Conservation (phyloP, 2,329 filamentous ascomycete genomes). For the Ceratocystis colombiana region DNA sequence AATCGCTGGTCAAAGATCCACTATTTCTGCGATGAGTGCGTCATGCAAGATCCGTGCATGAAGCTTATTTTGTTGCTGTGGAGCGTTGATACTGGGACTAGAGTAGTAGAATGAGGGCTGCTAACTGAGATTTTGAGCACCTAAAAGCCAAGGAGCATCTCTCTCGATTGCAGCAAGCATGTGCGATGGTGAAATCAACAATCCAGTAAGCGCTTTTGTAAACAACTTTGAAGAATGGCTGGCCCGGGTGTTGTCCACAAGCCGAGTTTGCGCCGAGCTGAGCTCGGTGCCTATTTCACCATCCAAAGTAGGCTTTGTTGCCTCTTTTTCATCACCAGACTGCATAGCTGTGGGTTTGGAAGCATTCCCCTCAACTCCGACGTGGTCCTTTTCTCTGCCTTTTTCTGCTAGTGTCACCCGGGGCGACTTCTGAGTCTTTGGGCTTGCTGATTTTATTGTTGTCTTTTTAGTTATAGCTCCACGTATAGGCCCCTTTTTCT, state of each 20-base stretch:
- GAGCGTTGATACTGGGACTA: not conserved
- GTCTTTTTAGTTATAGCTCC: not conserved
- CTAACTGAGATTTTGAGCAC: not conserved
- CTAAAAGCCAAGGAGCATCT: conserved; percentile 19
- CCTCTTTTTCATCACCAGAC: not conserved
- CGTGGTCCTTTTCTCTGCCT: not conserved
- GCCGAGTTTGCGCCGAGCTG: not conserved
- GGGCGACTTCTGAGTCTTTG: not conserved
- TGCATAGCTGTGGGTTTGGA: not conserved
- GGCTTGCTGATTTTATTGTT: not conserved
- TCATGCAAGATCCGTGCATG: not conserved
- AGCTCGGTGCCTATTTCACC: not conserved
- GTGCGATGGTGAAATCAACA: not conserved
- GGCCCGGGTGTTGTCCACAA: not conserved
- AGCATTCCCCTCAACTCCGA: not conserved
- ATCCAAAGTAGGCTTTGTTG: not conserved
- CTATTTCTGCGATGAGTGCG: conserved; percentile 9
- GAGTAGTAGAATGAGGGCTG: not conserved
- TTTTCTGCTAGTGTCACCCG: not conserved
- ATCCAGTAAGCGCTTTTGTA: conserved; percentile 7
- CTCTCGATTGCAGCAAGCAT: conserved; percentile 20
- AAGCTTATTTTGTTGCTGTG: not conserved
- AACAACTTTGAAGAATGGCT: conserved; percentile 3
- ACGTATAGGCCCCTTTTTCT: not conserved
- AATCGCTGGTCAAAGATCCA: conserved; percentile 12